Evolutionary conservation across 2,329 filamentous ascomycete species (phyloP).

Genomic region (Trichoderma semiorbis): DNA sequence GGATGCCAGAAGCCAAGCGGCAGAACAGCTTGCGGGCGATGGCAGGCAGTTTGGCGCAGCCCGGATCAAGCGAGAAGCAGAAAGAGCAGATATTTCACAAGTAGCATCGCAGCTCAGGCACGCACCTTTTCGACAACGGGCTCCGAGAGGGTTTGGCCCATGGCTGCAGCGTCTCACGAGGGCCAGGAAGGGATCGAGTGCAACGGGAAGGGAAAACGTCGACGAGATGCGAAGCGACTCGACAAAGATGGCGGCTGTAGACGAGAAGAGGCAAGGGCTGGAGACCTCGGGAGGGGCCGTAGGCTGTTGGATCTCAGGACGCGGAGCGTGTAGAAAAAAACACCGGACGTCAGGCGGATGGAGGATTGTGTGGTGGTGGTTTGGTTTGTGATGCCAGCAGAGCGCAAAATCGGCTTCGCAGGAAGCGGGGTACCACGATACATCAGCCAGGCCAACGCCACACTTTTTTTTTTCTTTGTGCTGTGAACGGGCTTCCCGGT

Average conservation of each 20-base stretch:
- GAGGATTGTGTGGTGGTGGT: constrained; percentile 13
- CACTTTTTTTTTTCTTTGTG: constrained; percentile 7
- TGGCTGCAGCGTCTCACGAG: constrained; percentile 41
- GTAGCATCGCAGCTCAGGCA: constrained; percentile 38
- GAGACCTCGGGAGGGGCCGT: constrained; percentile 5
- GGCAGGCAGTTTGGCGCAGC: constrained; percentile 1
- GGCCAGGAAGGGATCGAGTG: constrained; percentile 14
- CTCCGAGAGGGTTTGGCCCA: constrained; percentile 99
- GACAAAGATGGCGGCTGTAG: not conserved
- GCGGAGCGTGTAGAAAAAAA: not conserved
- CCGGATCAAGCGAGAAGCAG: not conserved
- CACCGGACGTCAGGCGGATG: not conserved
- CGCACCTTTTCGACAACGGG: constrained; percentile 96
- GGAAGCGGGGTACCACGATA: constrained; percentile 20
- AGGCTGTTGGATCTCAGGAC: constrained; percentile 4
- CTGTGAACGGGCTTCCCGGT: not conserved
- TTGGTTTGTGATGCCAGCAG: constrained; percentile 18
- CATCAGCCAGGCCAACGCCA: constrained; percentile 16
- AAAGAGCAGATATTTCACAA: constrained; percentile 10
- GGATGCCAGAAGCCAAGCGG: not conserved
- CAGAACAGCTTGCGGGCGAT: not conserved
- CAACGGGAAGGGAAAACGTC: constrained; percentile 1
- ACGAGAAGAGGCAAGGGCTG: not conserved
- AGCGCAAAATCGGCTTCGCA: constrained; percentile 20
- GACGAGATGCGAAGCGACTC: not conserved